Evolutionary conservation across 805 yeast genomes (phyloP).

Genomic region (Kluyveromyces wickerhamii): DNA sequence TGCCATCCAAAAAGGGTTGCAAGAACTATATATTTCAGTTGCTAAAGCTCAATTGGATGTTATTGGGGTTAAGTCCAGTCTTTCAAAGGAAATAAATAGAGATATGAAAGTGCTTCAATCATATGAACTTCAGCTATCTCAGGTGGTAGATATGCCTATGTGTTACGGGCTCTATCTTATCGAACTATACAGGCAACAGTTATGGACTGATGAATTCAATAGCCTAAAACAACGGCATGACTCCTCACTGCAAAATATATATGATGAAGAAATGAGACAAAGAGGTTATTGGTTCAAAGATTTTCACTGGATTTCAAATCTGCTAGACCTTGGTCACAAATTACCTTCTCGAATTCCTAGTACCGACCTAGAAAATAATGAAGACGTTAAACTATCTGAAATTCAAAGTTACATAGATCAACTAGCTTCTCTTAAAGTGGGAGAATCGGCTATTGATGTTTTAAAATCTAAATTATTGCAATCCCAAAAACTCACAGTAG

Average conservation of each 20-base stretch:
- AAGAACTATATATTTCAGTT: slow-evolving; percentile 24
- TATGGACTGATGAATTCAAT: slow-evolving; percentile 36
- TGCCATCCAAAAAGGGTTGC: slow-evolving; percentile 27
- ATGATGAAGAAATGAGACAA: slow-evolving; percentile 39
- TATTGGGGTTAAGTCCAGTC: slow-evolving; percentile 25
- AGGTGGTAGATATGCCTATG: slow-evolving; percentile 59
- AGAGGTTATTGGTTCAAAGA: slow-evolving; percentile 26
- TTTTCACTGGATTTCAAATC: slow-evolving; percentile 8
- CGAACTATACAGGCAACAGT: slow-evolving; percentile 50
- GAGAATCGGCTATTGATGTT: slow-evolving; percentile 29
- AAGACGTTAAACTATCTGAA: neutral
- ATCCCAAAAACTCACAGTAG: slow-evolving; percentile 5
- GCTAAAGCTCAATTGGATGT: slow-evolving; percentile 34
- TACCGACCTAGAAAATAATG: neutral
- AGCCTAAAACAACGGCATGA: slow-evolving; percentile 31
- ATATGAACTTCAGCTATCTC: slow-evolving; percentile 22
- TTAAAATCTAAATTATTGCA: slow-evolving; percentile 33
- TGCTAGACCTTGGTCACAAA: slow-evolving; percentile 1
- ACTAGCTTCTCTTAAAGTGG: slow-evolving; percentile 27
- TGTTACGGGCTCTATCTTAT: slow-evolving; percentile 62
- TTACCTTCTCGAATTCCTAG: neutral
- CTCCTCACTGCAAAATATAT: slow-evolving; percentile 7
- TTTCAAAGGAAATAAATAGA: slow-evolving; percentile 28
- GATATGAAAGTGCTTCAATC: slow-evolving; percentile 23
- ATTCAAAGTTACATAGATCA: slow-evolving; percentile 32